Conservation (phyloP, 129 eudicot genomes). For the Tagetes patula region DNA sequence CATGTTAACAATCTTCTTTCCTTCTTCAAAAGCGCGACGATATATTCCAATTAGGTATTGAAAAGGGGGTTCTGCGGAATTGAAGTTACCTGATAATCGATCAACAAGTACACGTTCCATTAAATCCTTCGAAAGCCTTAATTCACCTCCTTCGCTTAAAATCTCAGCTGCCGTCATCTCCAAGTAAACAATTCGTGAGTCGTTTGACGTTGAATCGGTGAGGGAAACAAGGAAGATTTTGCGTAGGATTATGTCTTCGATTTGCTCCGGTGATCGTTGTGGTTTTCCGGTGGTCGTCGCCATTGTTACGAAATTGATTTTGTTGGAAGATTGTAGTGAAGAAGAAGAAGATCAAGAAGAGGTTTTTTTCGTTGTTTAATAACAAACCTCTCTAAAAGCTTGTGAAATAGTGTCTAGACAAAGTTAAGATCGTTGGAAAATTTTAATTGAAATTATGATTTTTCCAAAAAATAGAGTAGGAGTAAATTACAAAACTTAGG, state of each 20-base stretch:
- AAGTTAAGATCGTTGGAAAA: neutral
- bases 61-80: constrained; percentile 73
- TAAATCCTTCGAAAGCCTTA: constrained; percentile 58
- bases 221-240: constrained; percentile 74
- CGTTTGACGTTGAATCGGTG: constrained; percentile 77
- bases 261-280: constrained; percentile 65
- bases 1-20: constrained; percentile 70
- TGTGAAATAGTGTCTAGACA: neutral
- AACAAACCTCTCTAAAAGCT: neutral
- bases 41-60: constrained; percentile 58
- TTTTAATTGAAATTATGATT: too few species aligned
- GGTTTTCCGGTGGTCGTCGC: constrained; percentile 69
- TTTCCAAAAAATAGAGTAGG: too few species aligned
- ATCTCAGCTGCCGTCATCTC: constrained; percentile 94
- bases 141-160: constrained; percentile 73
- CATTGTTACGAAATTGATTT: constrained; percentile 34
- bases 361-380: neutral
- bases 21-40: constrained; percentile 73
- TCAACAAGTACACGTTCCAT: constrained; percentile 83
- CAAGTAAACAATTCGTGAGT: constrained; percentile 63
- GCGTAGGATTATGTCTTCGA: constrained; percentile 81
- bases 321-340: constrained; percentile 1
- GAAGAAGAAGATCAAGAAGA: constrained; percentile 23
- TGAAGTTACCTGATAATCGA: constrained; percentile 67
- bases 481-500: too few species aligned